These are phyloP conservation scores for Beta macrorhiza DNA, from an alignment of 179 eudicot species.

Conservation along the genomic window DNA sequence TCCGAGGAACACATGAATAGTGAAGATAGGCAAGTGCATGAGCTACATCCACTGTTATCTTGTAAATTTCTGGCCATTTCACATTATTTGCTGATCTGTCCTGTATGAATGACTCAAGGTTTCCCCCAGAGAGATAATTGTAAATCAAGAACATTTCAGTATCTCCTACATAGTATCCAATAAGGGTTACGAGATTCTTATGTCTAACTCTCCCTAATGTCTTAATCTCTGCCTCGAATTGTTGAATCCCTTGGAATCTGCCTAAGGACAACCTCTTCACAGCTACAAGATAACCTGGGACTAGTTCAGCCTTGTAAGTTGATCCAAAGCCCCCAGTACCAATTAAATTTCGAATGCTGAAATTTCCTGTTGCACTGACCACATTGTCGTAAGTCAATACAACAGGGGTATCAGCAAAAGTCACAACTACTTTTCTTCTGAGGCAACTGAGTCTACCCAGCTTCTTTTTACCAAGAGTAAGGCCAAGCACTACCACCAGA, in stretches of 20 bases:
- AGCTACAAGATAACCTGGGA: conserved; percentile 56
- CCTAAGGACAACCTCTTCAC: conserved; percentile 55
- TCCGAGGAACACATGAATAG: conserved; percentile 54
- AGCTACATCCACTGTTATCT: conserved; percentile 55
- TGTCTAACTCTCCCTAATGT: conserved; percentile 59
- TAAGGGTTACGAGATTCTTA: conserved; percentile 56
- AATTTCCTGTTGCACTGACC: conserved; percentile 53
- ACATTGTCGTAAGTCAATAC: conserved; percentile 53
- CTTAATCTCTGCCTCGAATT: conserved; percentile 60
- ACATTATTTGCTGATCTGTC: conserved; percentile 40
- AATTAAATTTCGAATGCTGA: conserved; percentile 49
- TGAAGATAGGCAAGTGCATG: conserved; percentile 56
- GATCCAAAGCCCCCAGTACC: conserved; percentile 58
- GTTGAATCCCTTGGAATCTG: conserved; percentile 55
- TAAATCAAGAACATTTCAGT: conserved; percentile 59
- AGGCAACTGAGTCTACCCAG: conserved; percentile 36
- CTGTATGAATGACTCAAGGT: conserved; percentile 57
- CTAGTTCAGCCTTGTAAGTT: conserved; percentile 52
- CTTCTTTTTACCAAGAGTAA: conserved; percentile 41
- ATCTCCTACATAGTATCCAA: conserved; percentile 60
- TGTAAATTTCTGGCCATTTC: conserved; percentile 45
- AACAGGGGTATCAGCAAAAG: conserved; percentile 46
- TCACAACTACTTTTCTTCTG: conserved; percentile 43
- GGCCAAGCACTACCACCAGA: conserved; percentile 34
- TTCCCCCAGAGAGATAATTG: conserved; percentile 61